Evolutionary conservation across 2,329 filamentous ascomycete genomes (phyloP).

Genomic region (Cladophialophora chaetospira): DNA sequence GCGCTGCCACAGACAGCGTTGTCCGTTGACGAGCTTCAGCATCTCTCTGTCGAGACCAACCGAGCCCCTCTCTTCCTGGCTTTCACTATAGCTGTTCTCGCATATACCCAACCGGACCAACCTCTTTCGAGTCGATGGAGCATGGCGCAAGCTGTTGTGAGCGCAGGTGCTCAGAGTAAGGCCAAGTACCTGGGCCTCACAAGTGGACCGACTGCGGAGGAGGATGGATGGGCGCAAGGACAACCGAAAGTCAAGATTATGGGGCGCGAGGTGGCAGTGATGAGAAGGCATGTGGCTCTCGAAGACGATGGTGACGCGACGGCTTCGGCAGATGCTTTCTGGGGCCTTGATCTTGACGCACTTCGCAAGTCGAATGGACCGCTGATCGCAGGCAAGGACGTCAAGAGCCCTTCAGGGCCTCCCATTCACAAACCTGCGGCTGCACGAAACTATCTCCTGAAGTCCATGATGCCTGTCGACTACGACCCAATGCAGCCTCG

Average conservation of each 20-base stretch:
- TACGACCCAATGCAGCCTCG: conserved; percentile 20
- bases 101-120: conserved; percentile 82
- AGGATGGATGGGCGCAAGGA: conserved; percentile 72
- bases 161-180: conserved; percentile 75
- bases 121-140: conserved; percentile 81
- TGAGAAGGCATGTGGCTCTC: conserved; percentile 65
- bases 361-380: conserved; percentile 50
- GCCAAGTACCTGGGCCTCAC: conserved; percentile 74
- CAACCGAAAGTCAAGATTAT: conserved; percentile 73
- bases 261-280: conserved; percentile 71
- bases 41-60: conserved; percentile 69
- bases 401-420: conserved; percentile 51
- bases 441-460: conserved; percentile 61
- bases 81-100: conserved; percentile 72
- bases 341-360: conserved; percentile 61
- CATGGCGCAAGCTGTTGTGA: conserved; percentile 80
- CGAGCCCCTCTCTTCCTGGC: conserved; percentile 80
- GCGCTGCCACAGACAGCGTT: conserved; percentile 37
- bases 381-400: conserved; percentile 26
- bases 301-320: conserved; percentile 54
- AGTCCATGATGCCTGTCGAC: conserved; percentile 43
- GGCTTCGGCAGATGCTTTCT: conserved; percentile 48
- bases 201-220: conserved; percentile 63
- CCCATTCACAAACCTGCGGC: conserved; percentile 74
- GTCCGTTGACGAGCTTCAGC: conserved; percentile 54